Evolutionary conservation across 495 filamentous ascomycete genomes (phyloP).

Genomic region (Thozetella sp.): DNA sequence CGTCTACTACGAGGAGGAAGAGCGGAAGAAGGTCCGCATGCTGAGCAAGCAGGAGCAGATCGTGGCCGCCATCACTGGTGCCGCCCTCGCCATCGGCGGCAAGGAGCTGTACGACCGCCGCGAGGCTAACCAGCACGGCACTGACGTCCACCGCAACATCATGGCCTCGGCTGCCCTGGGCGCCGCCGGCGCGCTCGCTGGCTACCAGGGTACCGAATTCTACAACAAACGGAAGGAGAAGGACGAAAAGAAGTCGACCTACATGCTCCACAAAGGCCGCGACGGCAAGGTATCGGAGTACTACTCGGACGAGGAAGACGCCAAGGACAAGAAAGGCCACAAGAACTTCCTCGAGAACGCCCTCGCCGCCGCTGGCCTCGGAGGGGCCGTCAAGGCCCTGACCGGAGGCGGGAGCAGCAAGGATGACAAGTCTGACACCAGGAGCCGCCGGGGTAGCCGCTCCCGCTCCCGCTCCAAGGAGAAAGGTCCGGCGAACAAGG

Average conservation of each 20-base stretch:
- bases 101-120: conserved; percentile 60
- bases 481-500: conserved; percentile 58
- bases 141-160: conserved; percentile 48
- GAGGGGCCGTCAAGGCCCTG: conserved; percentile 58
- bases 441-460: conserved; percentile 52
- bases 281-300: conserved; percentile 46
- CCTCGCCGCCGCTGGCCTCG: conserved; percentile 67
- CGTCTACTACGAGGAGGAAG: conserved; percentile 45
- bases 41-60: conserved; percentile 60
- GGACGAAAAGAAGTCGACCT: conserved; percentile 45
- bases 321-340: conserved; percentile 50
- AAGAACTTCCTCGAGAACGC: conserved; percentile 78
- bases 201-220: conserved; percentile 53
- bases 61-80: conserved; percentile 55
- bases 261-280: conserved; percentile 38
- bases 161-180: conserved; percentile 54
- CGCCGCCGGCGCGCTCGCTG: conserved; percentile 55
- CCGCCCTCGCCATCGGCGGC: conserved; percentile 50
- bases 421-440: conserved; percentile 53
- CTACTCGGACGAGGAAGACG: conserved; percentile 53
- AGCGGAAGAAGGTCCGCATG: conserved; percentile 44
- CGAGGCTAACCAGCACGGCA: conserved; percentile 45
- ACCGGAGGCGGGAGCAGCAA: conserved; percentile 41
- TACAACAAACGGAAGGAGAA: conserved; percentile 53
- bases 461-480: conserved; percentile 49